Evolutionary conservation across 1,284 basidiomycete species (phyloP), one percentile per base, ranked within the genome.

Genomic region (Apiotrichum sp.): DNA sequence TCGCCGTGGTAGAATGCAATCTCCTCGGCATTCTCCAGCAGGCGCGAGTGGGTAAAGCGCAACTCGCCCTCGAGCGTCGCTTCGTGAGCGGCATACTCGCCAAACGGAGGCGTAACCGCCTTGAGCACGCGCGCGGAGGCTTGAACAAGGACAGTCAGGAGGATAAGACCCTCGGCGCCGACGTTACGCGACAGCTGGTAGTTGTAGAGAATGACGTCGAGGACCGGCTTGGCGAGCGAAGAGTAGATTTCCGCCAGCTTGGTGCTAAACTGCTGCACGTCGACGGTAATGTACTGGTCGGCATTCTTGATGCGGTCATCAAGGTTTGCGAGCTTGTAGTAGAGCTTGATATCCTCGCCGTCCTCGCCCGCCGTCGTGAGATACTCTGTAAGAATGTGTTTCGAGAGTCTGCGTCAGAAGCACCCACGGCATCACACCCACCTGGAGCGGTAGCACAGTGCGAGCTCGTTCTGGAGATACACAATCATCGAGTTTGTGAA

Each of bases 401-500:
- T 80, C 0, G 93, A 97, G 40, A 98, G 79, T 54, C 72, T 71
- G 52, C 11, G 35, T 1, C 7, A 29, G 39, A 29, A 35, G 39
- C 31, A 50, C 32, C 45, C 5, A n/a, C 14, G 8, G n/a, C n/a
- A n/a, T n/a, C n/a, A 47, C 13, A 56, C 66, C 59, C 48, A 71
- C 59, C 93, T 83, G 0, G 90, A 91, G 16, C 95, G 83, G 73
- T 96, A 97, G 1, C 91, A 89, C 44, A 97, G 85, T 0, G 91
- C 87, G 11, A 98, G 82, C 75, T 96, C 95, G 73, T 85, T 92
- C 74, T 98, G 93, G n/a, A 98, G 83, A 71, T 90, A 98, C 63
- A 86, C 87, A 49, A 98, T 82, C 89, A 93, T 95, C 62, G 90
- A 92, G 73, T 98, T 98, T 34, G 90, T 93, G 83, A 93, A 95